Base-by-base conservation (phyloP, 192 early-diverging fungal genomes). In the Podila epigama region DNA sequence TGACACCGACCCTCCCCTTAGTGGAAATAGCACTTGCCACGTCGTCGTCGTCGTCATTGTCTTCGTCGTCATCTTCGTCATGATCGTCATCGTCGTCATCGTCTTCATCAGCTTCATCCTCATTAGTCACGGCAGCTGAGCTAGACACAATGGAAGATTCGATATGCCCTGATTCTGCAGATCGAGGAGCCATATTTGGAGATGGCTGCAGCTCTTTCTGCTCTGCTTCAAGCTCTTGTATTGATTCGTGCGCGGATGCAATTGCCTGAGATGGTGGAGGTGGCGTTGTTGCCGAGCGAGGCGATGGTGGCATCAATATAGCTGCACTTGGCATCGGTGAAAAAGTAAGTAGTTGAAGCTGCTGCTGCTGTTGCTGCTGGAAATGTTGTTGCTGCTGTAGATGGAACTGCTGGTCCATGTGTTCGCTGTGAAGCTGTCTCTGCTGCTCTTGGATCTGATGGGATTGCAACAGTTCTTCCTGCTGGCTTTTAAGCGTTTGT, bases 81-180 rank as follows among this genome's bases (percentile, higher is more conserved):
- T 71, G 33, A 2, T 75, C 66, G 1, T 64, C 66, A 18, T 77
- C 73, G 1, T 68, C 73, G 2, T 63, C 66, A 5, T 77, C 66
- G 8, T 56, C 73, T 2, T 77, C 73, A 20, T 77, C 73, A n/a
- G 63, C 60, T 32, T 54, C 52, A 16, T 75, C 72, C 22, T 75
- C 73, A 34, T 68, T 66, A 27, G 67, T 55, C 9, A 60, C 48
- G 20, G 15, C 32, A 6, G 71, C n/a, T 6, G 16, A 25, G 29
- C 40, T 20, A 25, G 66, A 32, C 36, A 35, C 28, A 18, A 29
- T 10, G 8, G 35, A 28, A 27, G n/a, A 41, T 51, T 60, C 7
- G 58, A 22, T 51, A 48, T 48, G 44, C 44, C 20, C 41, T 7
- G 69, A 58, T 1, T 55, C 51, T n/a, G 53, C 42, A 42, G 22